Base-by-base conservation (phyloP, 2,329 filamentous ascomycete species). In the Cytospora piceae region DNA sequence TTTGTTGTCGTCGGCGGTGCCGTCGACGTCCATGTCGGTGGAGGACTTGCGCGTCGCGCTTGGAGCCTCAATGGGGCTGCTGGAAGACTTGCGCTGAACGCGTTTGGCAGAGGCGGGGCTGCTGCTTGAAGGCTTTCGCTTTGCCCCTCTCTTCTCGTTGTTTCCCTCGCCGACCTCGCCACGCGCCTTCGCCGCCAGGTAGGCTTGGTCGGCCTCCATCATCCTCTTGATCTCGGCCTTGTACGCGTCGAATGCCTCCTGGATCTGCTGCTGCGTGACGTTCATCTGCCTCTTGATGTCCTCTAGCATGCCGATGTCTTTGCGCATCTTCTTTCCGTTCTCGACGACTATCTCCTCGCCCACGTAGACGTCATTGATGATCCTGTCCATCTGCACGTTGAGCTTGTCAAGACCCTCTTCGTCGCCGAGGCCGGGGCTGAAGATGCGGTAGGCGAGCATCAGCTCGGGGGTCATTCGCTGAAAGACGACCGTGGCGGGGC, bases 391-490 rank as follows among this genome's bases (percentile, higher is more conserved):
- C 46, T 49, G 46, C n/a, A 5, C 4, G 8, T 52, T 34, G 4
- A 34, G 34, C 24, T 14, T 9, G 6, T 58, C 32, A 9, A 63
- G 49, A 4, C 14, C 2, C 27, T 63, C 27, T 29, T 24, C n/a
- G n/a, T 32, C 22, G 24, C 17, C 14, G 15, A 46, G 34, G 7
- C 64, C 64, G 11, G 64, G 64, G 34, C 58, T 46, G 49, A 66
- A 66, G 54, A 66, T 55, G 59, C 64, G 64, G 37, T 66, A 66
- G 59, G 64, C 64, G n/a, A 42, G 11, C 49, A 14, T 12, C 46
- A 66, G 64, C n/a, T 53, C 3, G 12, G 59, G 53, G 8, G 64
- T 63, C 24, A 22, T 49, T 31, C 17, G 12, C 2, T 59, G 64
- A 24, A 54, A 61, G 53, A 32, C 54, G 14, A 39, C 59, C 7